Percentiles rank a stretch among this genome's conserved stretches.
These are phyloP conservation scores for Diaporthe aspalathi DNA, from an alignment of 2,329 filamentous ascomycete genomes.

Conservation along the genomic window DNA sequence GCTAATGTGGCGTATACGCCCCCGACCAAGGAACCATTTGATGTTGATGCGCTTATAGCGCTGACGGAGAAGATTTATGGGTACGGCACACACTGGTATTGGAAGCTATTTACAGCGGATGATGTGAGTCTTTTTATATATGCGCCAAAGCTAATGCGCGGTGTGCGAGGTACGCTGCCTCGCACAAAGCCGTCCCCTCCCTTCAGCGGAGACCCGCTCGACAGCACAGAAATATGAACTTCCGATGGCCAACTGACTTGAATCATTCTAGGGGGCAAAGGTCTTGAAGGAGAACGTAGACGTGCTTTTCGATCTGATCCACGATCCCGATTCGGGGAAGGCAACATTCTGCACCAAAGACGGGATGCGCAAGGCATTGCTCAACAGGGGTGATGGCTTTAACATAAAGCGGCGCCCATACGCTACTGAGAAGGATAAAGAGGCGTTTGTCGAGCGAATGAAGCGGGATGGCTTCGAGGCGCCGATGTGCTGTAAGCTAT, in stretches of 20 bases:
- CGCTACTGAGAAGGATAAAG: slow-evolving; percentile 44
- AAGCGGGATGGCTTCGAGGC: slow-evolving; percentile 45
- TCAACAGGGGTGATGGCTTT: slow-evolving; percentile 40
- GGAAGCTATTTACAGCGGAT: slow-evolving; percentile 56
- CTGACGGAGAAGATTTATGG: slow-evolving; percentile 50
- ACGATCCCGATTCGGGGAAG: slow-evolving; percentile 49
- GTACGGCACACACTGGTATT: slow-evolving; percentile 54
- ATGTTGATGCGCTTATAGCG: slow-evolving; percentile 51
- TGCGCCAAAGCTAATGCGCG: no score
- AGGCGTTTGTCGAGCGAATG: slow-evolving; percentile 45
- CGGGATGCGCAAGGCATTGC: slow-evolving; percentile 47
- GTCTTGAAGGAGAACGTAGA: slow-evolving; percentile 54
- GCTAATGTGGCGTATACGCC: slow-evolving; percentile 56
- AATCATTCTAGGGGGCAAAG: slow-evolving; percentile 42
- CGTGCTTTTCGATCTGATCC: slow-evolving; percentile 49
- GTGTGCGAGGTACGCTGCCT: no score
- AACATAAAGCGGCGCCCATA: slow-evolving; percentile 43
- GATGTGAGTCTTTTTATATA: no score
- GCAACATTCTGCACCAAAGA: slow-evolving; percentile 51
- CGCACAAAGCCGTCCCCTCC: no score
- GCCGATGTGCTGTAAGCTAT: slow-evolving; percentile 42
- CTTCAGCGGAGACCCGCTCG: no score
- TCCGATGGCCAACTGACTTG: not conserved
- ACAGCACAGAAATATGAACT: not conserved
- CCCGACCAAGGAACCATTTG: slow-evolving; percentile 48